A percentile compares a stretch with the other conserved stretches of the same genome.
Evolutionary conservation across 495 filamentous ascomycete genomes (phyloP).

Genomic region (Xylaria grammica): DNA sequence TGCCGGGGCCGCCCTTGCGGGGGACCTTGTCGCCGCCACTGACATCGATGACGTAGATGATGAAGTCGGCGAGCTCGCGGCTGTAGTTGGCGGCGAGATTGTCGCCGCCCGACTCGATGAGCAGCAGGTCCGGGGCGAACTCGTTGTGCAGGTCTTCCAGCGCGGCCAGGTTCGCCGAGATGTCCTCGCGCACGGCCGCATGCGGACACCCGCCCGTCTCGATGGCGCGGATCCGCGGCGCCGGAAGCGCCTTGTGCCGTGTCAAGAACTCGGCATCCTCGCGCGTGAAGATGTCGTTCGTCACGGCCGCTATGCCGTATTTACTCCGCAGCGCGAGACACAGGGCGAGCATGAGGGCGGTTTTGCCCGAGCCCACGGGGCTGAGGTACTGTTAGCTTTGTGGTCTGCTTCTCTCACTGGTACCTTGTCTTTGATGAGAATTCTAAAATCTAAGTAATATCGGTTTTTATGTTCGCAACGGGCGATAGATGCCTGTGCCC

Average conservation of each 20-base stretch:
- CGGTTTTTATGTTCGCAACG: neutral
- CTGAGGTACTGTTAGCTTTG: constrained; percentile 50
- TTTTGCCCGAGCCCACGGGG: constrained; percentile 96
- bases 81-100: constrained; percentile 97
- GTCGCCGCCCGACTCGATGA: constrained; percentile 95
- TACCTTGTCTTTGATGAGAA: neutral
- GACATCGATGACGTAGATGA: constrained; percentile 98
- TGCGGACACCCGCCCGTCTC: constrained; percentile 98
- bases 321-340: constrained; percentile 76
- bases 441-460: too few species aligned
- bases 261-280: constrained; percentile 98
- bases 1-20: constrained; percentile 93
- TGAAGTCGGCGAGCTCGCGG: constrained; percentile 92
- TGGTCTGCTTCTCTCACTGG: neutral
- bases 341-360: constrained; percentile 90
- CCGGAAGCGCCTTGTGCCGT: constrained; percentile 78
- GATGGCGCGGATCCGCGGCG: constrained; percentile 86
- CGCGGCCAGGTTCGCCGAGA: constrained; percentile 88
- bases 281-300: constrained; percentile 98
- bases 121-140: constrained; percentile 77
- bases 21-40: constrained; percentile 97
- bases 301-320: constrained; percentile 91
- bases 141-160: constrained; percentile 82
- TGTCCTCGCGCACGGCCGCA: constrained; percentile 97
- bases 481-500: neutral